Conservation (phyloP, 2,329 filamentous ascomycete species). For the Byssoonygena ceratinophila region DNA sequence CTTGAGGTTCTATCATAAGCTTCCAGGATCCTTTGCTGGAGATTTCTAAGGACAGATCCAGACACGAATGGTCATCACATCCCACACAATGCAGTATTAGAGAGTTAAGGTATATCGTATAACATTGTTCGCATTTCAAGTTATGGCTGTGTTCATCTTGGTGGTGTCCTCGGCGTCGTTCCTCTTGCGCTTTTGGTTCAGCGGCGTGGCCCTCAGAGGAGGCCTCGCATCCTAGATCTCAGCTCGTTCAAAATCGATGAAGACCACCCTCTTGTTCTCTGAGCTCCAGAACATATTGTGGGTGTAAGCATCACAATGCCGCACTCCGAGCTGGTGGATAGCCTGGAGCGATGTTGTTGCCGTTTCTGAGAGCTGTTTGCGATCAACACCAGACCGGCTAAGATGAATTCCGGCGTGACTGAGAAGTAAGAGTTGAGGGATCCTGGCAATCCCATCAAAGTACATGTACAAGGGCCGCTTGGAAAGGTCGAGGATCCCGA, state of each 20-base stretch:
- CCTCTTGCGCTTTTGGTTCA: neutral
- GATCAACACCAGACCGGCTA: neutral
- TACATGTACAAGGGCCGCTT: slow-evolving; percentile 1
- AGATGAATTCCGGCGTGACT: slow-evolving; percentile 7
- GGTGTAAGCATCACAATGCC: slow-evolving; percentile 5
- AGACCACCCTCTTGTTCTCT: slow-evolving; percentile 11
- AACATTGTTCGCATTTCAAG: no score
- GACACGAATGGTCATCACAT: no score
- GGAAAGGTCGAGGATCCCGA: slow-evolving; percentile 17
- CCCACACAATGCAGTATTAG: no score
- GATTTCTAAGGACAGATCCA: no score
- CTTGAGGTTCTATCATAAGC: no score
- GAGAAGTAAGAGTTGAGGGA: slow-evolving; percentile 13
- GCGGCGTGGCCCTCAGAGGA: neutral
- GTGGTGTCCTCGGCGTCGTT: no score
- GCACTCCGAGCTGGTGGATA: slow-evolving; percentile 13
- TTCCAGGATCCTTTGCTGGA: no score
- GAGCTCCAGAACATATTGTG: slow-evolving; percentile 14
- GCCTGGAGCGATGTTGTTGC: slow-evolving; percentile 7
- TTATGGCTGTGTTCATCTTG: no score
- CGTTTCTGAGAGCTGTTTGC: neutral
- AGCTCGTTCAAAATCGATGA: slow-evolving; percentile 15
- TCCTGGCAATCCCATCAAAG: slow-evolving; percentile 11
- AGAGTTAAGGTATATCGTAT: no score
- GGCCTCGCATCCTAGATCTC: neutral